Evolutionary conservation across 2,329 filamentous ascomycete genomes (phyloP), one percentile per base, ranked within the genome.

Genomic region (Claviceps sorghi): DNA sequence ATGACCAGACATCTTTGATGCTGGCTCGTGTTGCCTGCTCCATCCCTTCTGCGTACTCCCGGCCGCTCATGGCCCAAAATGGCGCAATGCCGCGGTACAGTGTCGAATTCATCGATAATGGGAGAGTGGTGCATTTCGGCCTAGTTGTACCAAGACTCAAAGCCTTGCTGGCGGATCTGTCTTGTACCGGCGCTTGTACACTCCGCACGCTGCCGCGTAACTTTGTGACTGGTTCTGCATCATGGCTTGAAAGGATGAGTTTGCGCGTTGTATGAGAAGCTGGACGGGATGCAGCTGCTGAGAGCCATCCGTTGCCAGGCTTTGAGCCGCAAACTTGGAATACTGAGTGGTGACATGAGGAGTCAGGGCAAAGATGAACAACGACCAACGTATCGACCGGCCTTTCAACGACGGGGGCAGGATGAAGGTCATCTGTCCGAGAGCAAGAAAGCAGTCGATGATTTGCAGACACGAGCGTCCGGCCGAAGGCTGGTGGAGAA

Each of bases 41-140:
- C 57, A 72, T 68, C 1, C 58, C 53, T 2, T 61, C 44, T 0
- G 43, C 17, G 2, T 72, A 51, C 10, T 70, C 62, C 0, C 57
- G 53, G 0, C 69, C 72, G 32, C 64, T 69, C 0, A 74, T 32
- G 4, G 54, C 62, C 53, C 66, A 64, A 41, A 77, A 72, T 0
- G 72, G 74, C 0, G 61, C 59, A 1, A 78, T 56, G 0, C 61
- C 54, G 0, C 69, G 53, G 42, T 67, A 60, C 2, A 78, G 72
- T 0, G 41, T 77, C 71, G 30, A 73, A 77, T 2, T 77, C 70
- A 53, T 77, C 74, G 34, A 77, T 74, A n/a, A 77, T 65, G 0
- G 64, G 64, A 0, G 73, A 75, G 2, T 68, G 34, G 1, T 72
- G 60, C 0, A 57, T 55, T 1, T 58, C 49, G 0, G 74, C 73